Evolutionary conservation across 805 yeast genomes (phyloP).

Genomic region (Pichia eremophila): DNA sequence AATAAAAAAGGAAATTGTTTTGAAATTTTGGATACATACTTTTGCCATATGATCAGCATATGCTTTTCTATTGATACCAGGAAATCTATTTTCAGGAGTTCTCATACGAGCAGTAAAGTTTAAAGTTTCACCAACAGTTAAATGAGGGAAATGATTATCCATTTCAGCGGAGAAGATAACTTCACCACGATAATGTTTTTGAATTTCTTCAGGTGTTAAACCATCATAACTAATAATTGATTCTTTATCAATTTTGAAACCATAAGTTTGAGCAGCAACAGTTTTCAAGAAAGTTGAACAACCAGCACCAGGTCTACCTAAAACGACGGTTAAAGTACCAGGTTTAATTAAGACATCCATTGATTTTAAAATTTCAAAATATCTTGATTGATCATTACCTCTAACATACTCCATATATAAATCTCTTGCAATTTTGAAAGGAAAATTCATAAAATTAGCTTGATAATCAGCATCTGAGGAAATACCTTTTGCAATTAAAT

Average conservation of each 20-base stretch:
- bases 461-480: slow-evolving; percentile 64
- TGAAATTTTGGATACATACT: slow-evolving; percentile 18
- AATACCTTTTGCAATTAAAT: slow-evolving; percentile 53
- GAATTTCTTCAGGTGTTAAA: slow-evolving; percentile 38
- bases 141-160: slow-evolving; percentile 57
- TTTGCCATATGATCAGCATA: slow-evolving; percentile 44
- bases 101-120: slow-evolving; percentile 49
- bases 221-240: slow-evolving; percentile 46
- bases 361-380: slow-evolving; percentile 41
- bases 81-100: slow-evolving; percentile 50
- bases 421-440: slow-evolving; percentile 27
- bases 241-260: slow-evolving; percentile 39
- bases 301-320: slow-evolving; percentile 77
- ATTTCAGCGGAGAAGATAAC: slow-evolving; percentile 60
- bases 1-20: not conserved
- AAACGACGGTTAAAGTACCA: slow-evolving; percentile 57
- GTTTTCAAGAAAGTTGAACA: slow-evolving; percentile 59
- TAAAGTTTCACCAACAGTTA: slow-evolving; percentile 57
- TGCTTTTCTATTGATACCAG: slow-evolving; percentile 40
- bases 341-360: slow-evolving; percentile 54
- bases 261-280: slow-evolving; percentile 47
- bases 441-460: slow-evolving; percentile 42
- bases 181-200: slow-evolving; percentile 49
- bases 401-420: slow-evolving; percentile 17
- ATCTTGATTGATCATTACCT: slow-evolving; percentile 19